Evolutionary conservation across 345 rosid genomes (phyloP), one percentile per base, ranked within the genome.

Genomic region (Camelina laxa): DNA sequence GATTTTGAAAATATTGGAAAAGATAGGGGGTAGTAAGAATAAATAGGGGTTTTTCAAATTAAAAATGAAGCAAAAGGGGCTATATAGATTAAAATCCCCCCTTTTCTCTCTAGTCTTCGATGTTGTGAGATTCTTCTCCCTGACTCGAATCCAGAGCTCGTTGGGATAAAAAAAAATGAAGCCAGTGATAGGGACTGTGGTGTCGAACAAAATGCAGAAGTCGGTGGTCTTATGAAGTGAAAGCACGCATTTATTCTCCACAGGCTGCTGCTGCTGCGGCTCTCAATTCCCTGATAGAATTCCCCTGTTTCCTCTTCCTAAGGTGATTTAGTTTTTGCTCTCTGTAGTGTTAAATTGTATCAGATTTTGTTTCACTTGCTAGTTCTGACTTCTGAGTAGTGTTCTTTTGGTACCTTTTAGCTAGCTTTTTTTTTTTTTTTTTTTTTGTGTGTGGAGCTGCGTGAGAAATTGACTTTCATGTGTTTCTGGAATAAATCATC

Each of bases 201-300:
- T 75, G 51, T 80, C 83, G 15, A 75, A 75, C 77, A 80, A 80
- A 67, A 75, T 80, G 83, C 83, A 80, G 63, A 80, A 80, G 27
- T 92, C 97, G 6, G 96, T 92, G 67, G 94, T n/a, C n/a, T n/a
- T n/a, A n/a, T n/a, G n/a, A n/a, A n/a, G n/a, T n/a, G 48, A 42
- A 42, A 42, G 48, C 48, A 14, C 48, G 16, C 48, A 42, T 42
- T 1, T 42, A 42, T 42, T 42, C 48, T 14, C 16, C 48, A 14
- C 48, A 14, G 3, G 48, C 48, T 42, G 48, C 48, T 42, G 48
- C 16, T 44, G 48, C 48, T 2, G 48, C n/a, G n/a, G n/a, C 48
- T 44, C 48, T 44, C 17, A 44, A 44, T 7, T 44, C 48, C 16
- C 48, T 44, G 17, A n/a, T n/a, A 44, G 48, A 3, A 44, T 8